Evolutionary conservation across 345 rosid genomes (phyloP), one percentile per base, ranked within the genome.

Genomic region (Gossypium sturtianum): DNA sequence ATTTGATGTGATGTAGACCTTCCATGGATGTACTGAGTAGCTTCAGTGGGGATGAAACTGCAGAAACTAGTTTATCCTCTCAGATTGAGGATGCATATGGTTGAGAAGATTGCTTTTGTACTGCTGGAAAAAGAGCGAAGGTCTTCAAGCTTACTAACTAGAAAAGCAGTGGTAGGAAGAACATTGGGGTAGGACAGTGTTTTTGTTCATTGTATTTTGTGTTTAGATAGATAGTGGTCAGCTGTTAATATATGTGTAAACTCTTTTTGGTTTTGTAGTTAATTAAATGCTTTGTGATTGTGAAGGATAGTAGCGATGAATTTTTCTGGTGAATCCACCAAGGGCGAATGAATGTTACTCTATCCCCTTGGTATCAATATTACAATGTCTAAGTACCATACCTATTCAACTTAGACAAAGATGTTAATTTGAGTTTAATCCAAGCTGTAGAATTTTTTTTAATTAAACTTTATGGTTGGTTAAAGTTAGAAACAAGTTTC

Each of bases 31-130:
- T 80, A 75, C 82, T 82, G 1, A 84, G 84, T 63, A 85, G 91
- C 84, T 84, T 84, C 80, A 89, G 91, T 16, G 93, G 87, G 72
- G 97, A 89, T 71, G 88, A 91, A 74, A 84, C 87, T 52, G 90
- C 83, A 58, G 94, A 86, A 69, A 82, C 86, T 15, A 84, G 87
- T 86, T 86, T 66, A 12, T 86, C 94, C 13, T 56, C 77, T 56
- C 77, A 77, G 91, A 83, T 62, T 81, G 76, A 81, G 66, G 64
- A 54, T 7, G 38, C 67, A 23, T 47, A 34, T 41, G 62, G 67
- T 62, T 22, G 38, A 34, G 41, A 5, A 34, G 23, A 9, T 25
- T 59, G 54, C 66, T 72, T 60, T 66, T 61, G 72, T 75, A 75
- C 72, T 66, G 71, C 3, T 66, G 57, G 16, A 12, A 10, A 66